These are phyloP conservation scores for Lachancea meyersii DNA, from an alignment of 805 yeast genomes.

Conservation along the genomic window DNA sequence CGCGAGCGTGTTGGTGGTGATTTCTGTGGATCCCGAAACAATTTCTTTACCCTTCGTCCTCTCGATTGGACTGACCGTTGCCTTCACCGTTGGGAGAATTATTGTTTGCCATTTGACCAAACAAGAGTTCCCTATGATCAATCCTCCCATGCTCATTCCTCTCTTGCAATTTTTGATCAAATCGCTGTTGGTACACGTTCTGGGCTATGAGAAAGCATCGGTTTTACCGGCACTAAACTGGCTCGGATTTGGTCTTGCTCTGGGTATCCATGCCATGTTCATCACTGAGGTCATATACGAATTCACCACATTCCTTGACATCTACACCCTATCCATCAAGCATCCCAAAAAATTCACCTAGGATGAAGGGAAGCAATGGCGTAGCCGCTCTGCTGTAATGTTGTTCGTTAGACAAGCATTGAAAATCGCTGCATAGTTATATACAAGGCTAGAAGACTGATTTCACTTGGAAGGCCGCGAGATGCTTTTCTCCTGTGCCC, in stretches of 20 bases:
- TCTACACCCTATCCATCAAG: constrained; percentile 78
- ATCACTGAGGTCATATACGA: constrained; percentile 73
- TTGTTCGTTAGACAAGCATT: constrained; percentile 3
- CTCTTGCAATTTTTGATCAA: constrained; percentile 37
- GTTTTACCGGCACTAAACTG: constrained; percentile 51
- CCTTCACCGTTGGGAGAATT: constrained; percentile 86
- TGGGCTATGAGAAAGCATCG: constrained; percentile 31
- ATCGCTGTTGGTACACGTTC: constrained; percentile 17
- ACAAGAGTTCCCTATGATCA: constrained; percentile 67
- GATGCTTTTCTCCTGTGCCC: background rate
- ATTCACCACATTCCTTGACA: constrained; percentile 74
- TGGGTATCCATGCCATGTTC: constrained; percentile 64
- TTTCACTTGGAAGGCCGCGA: background rate
- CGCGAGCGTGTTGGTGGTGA: constrained; percentile 41
- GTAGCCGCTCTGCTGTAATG: background rate
- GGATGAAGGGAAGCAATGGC: background rate
- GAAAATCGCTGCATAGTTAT: constrained; percentile 8
- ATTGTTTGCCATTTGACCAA: constrained; percentile 79
- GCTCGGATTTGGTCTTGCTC: constrained; percentile 60
- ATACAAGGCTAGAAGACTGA: constrained; percentile 9
- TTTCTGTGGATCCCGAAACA: constrained; percentile 44
- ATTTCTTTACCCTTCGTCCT: constrained; percentile 52
- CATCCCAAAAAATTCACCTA: constrained; percentile 48
- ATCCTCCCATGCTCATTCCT: constrained; percentile 68
- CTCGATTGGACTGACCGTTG: constrained; percentile 69